Base-by-base conservation (phyloP, 495 filamentous ascomycete genomes). In the Penicillium odoratum region DNA sequence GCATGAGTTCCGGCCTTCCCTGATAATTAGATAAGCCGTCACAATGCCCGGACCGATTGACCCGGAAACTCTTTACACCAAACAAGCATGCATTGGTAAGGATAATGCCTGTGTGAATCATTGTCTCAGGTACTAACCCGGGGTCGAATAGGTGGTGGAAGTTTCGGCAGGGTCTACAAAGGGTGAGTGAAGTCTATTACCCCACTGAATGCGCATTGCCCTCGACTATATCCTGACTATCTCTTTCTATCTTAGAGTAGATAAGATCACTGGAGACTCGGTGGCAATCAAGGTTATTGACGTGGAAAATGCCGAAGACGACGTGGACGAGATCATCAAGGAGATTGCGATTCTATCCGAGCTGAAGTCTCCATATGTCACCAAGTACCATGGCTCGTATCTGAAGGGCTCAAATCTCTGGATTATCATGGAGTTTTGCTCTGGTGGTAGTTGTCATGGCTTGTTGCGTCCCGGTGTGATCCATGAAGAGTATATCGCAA, bases 291-390 rank as follows among this genome's bases (percentile, higher is more conserved):
- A 97, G 69, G 81, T 96, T 59, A 97, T 99, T 69, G 94, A 99
- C 65, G 92, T 99, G 60, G 94, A 99, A 72, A 94, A 91, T 70
- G 94, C 92, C 66, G 94, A 97, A 73, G 94, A 99, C 66, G 94
- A 99, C 70, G 94, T 99, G 48, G 91, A 96, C 71, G 94, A 99
- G 73, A 98, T 99, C 66, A 96, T 98, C 65, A 91, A 96, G 65
- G 94, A 99, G 71, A 98, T 99, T 62, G 88, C 91, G 33, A 96
- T 99, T 61, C 79, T 99, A 48, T 95, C 93, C 11, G 94, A 93
- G 74, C 86, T 97, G 50, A 88, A 92, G 67, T 97, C 92, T 28
- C 90, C 90, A 8, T 93, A 93, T 68, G 94, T 99, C 55, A 99
- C 94, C 13, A 90, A 94, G 70, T 99, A 99, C 74, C 88, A 94